Evolutionary conservation across 805 yeast species (phyloP).

Genomic region (Wickerhamomyces queroliae): DNA sequence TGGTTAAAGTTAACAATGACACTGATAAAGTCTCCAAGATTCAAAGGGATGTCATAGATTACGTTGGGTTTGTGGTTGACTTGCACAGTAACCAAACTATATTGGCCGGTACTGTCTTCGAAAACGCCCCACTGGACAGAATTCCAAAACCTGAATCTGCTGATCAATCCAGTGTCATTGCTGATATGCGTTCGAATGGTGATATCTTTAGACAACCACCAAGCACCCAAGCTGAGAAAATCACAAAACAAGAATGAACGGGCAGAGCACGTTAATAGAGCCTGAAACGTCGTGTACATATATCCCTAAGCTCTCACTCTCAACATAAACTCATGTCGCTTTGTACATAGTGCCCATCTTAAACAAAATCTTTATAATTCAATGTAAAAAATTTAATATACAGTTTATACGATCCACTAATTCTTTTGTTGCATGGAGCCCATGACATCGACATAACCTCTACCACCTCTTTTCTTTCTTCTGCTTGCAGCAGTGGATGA

Average conservation of each 20-base stretch:
- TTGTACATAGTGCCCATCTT: too few species aligned
- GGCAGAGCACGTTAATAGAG: too few species aligned
- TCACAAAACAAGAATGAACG: too few species aligned
- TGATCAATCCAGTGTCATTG: slow-evolving; percentile 20
- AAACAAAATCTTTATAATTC: too few species aligned
- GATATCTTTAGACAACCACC: slow-evolving; percentile 28
- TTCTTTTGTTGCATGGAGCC: slow-evolving; percentile 14
- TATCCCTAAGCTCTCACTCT: too few species aligned
- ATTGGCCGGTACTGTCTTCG: slow-evolving; percentile 65
- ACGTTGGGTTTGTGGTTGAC: slow-evolving; percentile 56
- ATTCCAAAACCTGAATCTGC: slow-evolving; percentile 27
- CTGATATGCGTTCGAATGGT: slow-evolving; percentile 27
- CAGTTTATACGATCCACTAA: not conserved
- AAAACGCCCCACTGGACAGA: slow-evolving; percentile 40
- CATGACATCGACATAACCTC: slow-evolving; percentile 71
- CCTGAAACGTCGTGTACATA: too few species aligned
- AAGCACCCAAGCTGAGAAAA: too few species aligned
- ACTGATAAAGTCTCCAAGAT: slow-evolving; percentile 39
- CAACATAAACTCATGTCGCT: too few species aligned
- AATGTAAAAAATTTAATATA: not conserved
- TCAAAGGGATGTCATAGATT: slow-evolving; percentile 53
- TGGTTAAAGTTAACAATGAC: slow-evolving; percentile 41
- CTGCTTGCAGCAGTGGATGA: slow-evolving; percentile 23
- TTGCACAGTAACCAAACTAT: slow-evolving; percentile 50
- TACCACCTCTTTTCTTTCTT: slow-evolving; percentile 38